Conservation (phyloP, 495 filamentous ascomycete genomes). For the Clavariopsis aquatica region DNA sequence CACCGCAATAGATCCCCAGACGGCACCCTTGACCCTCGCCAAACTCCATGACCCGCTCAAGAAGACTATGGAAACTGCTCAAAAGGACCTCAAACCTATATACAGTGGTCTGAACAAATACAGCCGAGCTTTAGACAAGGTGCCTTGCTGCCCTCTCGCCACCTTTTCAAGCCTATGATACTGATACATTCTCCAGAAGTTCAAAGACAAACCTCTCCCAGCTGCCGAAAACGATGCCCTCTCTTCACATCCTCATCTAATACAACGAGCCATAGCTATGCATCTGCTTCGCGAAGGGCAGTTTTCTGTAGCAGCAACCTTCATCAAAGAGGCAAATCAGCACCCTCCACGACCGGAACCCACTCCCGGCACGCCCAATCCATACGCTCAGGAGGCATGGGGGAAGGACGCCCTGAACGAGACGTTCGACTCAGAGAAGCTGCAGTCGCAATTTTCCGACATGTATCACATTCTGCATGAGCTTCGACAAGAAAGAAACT, state of each 20-base stretch:
- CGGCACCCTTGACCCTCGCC: constrained; percentile 68
- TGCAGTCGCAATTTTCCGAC: constrained; percentile 77
- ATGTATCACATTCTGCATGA: constrained; percentile 90
- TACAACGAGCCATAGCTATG: constrained; percentile 94
- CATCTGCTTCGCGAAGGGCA: constrained; percentile 93
- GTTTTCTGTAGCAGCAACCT: constrained; percentile 81
- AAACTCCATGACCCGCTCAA: constrained; percentile 84
- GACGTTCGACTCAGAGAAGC: constrained; percentile 41
- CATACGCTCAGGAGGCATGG: constrained; percentile 27
- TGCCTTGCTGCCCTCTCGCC: constrained; percentile 42
- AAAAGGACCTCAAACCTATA: constrained; percentile 75
- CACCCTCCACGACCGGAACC: constrained; percentile 38
- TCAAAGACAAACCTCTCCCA: constrained; percentile 75
- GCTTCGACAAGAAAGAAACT: constrained; percentile 66
- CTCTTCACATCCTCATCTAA: constrained; percentile 68
- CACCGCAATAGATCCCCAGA: constrained; percentile 62
- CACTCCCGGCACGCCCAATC: constrained; percentile 31
- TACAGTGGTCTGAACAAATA: constrained; percentile 77
- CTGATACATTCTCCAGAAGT: constrained; percentile 55
- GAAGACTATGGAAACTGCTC: constrained; percentile 72
- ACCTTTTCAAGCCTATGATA: not conserved
- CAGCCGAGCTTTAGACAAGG: constrained; percentile 80
- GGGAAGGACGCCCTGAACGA: constrained; percentile 35
- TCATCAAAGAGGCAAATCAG: constrained; percentile 64
- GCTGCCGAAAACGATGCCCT: constrained; percentile 79